These are phyloP conservation scores for Backusella sp. DNA, from an alignment of 192 early-diverging fungal genomes.

Conservation along the genomic window DNA sequence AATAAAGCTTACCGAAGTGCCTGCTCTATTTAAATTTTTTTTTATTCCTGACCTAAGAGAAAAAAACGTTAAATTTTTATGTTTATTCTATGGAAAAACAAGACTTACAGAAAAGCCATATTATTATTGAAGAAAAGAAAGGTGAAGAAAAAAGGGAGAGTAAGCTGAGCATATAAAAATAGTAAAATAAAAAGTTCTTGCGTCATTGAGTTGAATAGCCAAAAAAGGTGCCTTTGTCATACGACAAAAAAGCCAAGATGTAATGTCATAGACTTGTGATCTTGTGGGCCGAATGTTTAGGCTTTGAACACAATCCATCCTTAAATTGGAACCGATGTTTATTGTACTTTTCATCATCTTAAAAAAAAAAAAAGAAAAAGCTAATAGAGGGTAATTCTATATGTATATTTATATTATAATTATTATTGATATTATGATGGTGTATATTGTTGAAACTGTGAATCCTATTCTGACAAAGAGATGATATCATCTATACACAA, in stretches of 20 bases:
- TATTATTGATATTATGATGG: background rate
- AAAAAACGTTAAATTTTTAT: too few relatives aligned
- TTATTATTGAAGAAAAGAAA: slow-evolving; percentile 12
- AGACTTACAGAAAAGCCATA: slow-evolving; percentile 36
- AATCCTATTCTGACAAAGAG: background rate
- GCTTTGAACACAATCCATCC: background rate
- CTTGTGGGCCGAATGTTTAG: background rate
- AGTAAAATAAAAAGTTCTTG: background rate
- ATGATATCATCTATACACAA: background rate
- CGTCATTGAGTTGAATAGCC: background rate
- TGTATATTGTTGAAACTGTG: background rate
- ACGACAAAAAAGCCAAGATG: slow-evolving; percentile 1
- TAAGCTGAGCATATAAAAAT: background rate
- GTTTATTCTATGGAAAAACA: background rate
- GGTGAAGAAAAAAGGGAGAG: background rate
- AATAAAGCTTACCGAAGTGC: slow-evolving; percentile 54
- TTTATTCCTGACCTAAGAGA: slow-evolving; percentile 72
- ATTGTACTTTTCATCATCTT: background rate
- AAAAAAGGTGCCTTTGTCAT: background rate
- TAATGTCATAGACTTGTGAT: background rate
- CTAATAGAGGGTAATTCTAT: background rate
- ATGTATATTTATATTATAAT: background rate
- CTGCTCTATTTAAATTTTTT: slow-evolving; percentile 75
- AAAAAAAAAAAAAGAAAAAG: background rate
- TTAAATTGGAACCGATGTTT: background rate